Conservation (phyloP, 2,329 filamentous ascomycete genomes). For the Amylocarpus encephaloides region DNA sequence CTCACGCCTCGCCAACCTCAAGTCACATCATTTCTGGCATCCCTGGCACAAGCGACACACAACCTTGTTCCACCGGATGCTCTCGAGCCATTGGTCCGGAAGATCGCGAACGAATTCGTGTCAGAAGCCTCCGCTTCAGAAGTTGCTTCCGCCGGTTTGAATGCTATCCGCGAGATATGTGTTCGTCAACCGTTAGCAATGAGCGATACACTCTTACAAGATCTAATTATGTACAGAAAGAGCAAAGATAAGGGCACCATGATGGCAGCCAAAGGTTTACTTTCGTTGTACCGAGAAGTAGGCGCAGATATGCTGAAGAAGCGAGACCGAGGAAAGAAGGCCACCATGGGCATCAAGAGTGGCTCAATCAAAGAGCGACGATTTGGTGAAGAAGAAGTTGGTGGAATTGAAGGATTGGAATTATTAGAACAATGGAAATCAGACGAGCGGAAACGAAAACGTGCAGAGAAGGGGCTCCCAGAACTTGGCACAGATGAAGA, state of each 20-base stretch:
- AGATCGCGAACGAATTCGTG: conserved; percentile 98
- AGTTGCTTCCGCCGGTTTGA: conserved; percentile 85
- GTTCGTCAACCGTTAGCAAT: conserved; percentile 91
- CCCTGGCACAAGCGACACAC: conserved; percentile 85
- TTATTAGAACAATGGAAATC: conserved; percentile 90
- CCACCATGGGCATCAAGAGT: conserved; percentile 70
- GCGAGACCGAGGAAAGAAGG: conserved; percentile 85
- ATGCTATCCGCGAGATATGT: conserved; percentile 92
- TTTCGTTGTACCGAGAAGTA: conserved; percentile 87
- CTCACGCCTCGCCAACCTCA: conserved; percentile 81
- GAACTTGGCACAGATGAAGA: conserved; percentile 57
- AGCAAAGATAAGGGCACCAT: conserved; percentile 98
- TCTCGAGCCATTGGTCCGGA: conserved; percentile 82
- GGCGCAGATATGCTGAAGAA: conserved; percentile 84
- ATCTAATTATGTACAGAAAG: conserved; percentile 91
- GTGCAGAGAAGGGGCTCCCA: conserved; percentile 60
- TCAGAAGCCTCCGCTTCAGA: conserved; percentile 88
- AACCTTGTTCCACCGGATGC: conserved; percentile 87
- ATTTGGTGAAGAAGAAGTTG: conserved; percentile 75
- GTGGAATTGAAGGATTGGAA: conserved; percentile 86
- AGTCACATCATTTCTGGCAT: conserved; percentile 90
- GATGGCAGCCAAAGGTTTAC: conserved; percentile 91
- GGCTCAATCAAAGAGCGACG: conserved; percentile 70
- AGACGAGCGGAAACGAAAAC: conserved; percentile 72
- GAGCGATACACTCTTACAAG: conserved; percentile 90